Base-by-base conservation (phyloP, 176 grass and related monocot species). In the Canna indica region DNA sequence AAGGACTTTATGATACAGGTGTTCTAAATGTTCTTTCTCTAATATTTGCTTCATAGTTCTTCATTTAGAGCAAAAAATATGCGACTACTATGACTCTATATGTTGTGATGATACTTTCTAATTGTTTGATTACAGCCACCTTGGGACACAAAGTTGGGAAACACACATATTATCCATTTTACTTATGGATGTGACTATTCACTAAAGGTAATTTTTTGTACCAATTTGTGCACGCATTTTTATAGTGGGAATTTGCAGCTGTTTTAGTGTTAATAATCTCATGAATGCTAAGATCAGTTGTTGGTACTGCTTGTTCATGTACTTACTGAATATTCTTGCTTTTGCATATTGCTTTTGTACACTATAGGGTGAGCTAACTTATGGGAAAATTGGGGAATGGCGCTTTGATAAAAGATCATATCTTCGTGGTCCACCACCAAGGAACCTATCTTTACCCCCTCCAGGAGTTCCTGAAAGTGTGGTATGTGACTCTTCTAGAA, bases 1-100 rank as follows among this genome's bases (percentile, higher is more conserved):
- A 93, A 94, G 88, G 86, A 99, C 84, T 99, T 99, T 81, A 99
- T 99, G 95, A 99, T 93, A 87, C 95, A 99, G 90, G 95, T 99
- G 56, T 70, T 44, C 53, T 69, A 5, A 61, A 79, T 59, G 79
- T 79, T 75, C 13, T 67, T 54, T 50, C 32, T 67, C 15, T 80
- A 70, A 46, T 81, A 68, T 9, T 68, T 69, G 16, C 35, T 10
- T 41, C n/a, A 41, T 74, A 53, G 47, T 77, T 87, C 8, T 77
- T 87, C 8, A 0, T 54, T 46, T 47, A 29, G 6, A 47, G 13
- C 2, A 69, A 46, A 36, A 16, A 0, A 3, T 30, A 30, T 30
- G 27, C 44, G 25, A 27, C 39, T 30, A 7, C 17, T 47, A 17
- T 53, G 47, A 2, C 18, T 31, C 18, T 3, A 12, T 2, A 70